These are phyloP conservation scores for Marchantia polymorpha DNA, from an alignment of 225 moss, liverwort and hornwort species.

Conservation along the genomic window DNA sequence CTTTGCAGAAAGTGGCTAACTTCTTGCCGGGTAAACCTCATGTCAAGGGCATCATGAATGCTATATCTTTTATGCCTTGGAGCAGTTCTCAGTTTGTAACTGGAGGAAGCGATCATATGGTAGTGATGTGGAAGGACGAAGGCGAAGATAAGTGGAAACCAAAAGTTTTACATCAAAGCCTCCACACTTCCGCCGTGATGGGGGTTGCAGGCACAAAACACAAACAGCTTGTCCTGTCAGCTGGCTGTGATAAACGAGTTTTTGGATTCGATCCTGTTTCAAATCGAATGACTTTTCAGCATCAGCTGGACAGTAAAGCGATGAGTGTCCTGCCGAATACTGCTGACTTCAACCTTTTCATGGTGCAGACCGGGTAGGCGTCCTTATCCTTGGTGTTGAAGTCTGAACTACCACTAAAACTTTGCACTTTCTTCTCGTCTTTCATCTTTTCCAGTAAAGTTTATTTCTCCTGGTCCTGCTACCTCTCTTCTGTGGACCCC, in stretches of 20 bases:
- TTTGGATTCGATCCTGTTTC: constrained; percentile 69
- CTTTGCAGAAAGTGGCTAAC: constrained; percentile 60
- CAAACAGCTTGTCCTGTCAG: constrained; percentile 77
- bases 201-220: constrained; percentile 74
- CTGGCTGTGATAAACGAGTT: constrained; percentile 85
- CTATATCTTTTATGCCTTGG: constrained; percentile 86
- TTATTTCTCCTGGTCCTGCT: not conserved
- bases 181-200: constrained; percentile 83
- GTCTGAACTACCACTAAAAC: not conserved
- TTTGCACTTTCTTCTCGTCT: not conserved
- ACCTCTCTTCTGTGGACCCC: not conserved
- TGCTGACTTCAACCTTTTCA: constrained; percentile 77
- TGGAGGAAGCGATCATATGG: constrained; percentile 86
- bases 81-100: constrained; percentile 86
- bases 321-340: constrained; percentile 85
- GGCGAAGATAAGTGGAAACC: constrained; percentile 66
- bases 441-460: not conserved
- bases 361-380: constrained; percentile 89
- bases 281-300: constrained; percentile 40
- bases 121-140: constrained; percentile 80
- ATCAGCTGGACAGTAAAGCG: constrained; percentile 81
- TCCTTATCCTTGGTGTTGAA: not conserved
- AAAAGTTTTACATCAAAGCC: constrained; percentile 58
- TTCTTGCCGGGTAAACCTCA: constrained; percentile 84
- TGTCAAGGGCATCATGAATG: constrained; percentile 77